These are phyloP conservation scores for Psidium guajava DNA, from an alignment of 345 rosid genomes.

Conservation along the genomic window DNA sequence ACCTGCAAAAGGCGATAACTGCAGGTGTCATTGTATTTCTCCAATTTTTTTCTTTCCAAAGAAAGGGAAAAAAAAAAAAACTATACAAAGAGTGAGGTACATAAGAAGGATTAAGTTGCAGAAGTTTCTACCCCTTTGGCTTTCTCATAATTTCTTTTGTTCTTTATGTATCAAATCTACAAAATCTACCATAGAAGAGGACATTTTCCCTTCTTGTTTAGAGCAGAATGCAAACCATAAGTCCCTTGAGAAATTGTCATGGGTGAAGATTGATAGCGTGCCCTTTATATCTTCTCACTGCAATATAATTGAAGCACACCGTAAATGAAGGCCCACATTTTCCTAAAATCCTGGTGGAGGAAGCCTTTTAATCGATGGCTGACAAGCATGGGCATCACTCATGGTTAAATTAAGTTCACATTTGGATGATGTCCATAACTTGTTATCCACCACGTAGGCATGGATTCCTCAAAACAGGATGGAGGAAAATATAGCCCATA, in stretches of 20 bases:
- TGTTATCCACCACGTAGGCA: neutral
- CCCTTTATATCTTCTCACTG: neutral
- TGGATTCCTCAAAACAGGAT: neutral
- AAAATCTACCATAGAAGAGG: neutral
- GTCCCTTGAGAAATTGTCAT: neutral
- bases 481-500: neutral
- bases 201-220: neutral
- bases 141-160: neutral
- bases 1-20: slow-evolving; percentile 21
- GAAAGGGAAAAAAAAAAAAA: neutral
- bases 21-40: neutral
- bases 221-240: neutral
- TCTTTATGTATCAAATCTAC: neutral
- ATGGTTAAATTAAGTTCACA: neutral
- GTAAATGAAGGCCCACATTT: neutral
- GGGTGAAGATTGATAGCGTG: neutral
- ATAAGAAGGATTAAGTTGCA: neutral
- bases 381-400: neutral
- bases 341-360: neutral
- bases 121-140: neutral
- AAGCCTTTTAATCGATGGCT: neutral
- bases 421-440: neutral
- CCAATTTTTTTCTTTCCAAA: neutral
- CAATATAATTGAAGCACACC: neutral
- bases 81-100: neutral